Percentiles rank a stretch among this genome's conserved stretches.
phyloP scores from a whole-genome alignment of 257 asterid species.

The Solanum peruvianum region DNA sequence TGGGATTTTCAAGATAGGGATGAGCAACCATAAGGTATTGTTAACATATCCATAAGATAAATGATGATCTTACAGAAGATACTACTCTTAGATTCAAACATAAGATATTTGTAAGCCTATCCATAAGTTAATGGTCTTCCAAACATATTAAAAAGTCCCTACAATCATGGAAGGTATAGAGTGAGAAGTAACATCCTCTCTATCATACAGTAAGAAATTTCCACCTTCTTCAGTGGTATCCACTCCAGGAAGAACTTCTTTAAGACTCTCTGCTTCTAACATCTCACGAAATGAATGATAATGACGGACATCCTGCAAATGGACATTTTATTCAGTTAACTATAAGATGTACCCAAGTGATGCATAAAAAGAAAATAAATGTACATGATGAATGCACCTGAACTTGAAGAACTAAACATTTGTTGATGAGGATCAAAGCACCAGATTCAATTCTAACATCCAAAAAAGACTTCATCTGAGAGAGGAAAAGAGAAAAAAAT shows the following conservation, averaged over 20 bases:
- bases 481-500: not conserved
- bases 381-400: constrained; percentile 42
- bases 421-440: constrained; percentile 49
- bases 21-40: not conserved
- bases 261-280: constrained; percentile 59
- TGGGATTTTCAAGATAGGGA: not conserved
- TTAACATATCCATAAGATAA: not conserved
- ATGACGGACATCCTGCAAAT: constrained; percentile 47
- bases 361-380: not conserved
- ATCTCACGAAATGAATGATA: constrained; percentile 73
- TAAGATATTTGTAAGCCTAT: not conserved
- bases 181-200: not conserved
- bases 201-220: not conserved
- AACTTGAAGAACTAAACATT: constrained; percentile 64
- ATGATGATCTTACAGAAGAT: not conserved
- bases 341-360: not conserved
- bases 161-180: not conserved
- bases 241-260: constrained; percentile 74
- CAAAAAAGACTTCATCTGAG: constrained; percentile 10
- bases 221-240: constrained; percentile 58
- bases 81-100: not conserved
- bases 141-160: not conserved
- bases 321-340: not conserved
- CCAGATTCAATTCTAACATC: constrained; percentile 49
- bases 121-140: not conserved